Base-by-base conservation (phyloP, 1,284 basidiomycete species). In the Trichosporon ovoides region DNA sequence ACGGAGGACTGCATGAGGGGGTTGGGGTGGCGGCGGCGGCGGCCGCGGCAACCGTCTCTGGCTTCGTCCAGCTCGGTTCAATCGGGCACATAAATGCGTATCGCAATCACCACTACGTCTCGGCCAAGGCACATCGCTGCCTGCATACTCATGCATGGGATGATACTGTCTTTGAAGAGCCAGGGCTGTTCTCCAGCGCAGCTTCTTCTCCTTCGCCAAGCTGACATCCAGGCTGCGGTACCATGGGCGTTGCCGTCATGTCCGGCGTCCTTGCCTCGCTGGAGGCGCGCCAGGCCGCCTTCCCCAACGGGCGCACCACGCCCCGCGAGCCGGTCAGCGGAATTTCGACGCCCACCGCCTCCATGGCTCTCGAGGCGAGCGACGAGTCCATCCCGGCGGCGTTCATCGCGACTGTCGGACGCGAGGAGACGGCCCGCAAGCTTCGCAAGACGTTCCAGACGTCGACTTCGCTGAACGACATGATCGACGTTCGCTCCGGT, bases 181-280 rank as follows among this genome's bases (percentile, higher is more conserved):
- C n/a, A n/a, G n/a, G n/a, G n/a, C n/a, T n/a, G n/a, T n/a, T n/a
- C n/a, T n/a, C n/a, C n/a, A n/a, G n/a, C n/a, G n/a, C n/a, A n/a
- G n/a, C n/a, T n/a, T n/a, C n/a, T n/a, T n/a, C n/a, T n/a, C n/a
- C n/a, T n/a, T n/a, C n/a, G n/a, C n/a, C n/a, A n/a, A 46, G 43
- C 43, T 48, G 16, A 48, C 43, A 58, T 31, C 20, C 54, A 91
- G 93, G 93, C 82, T 98, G 96, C 78, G 96, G 96, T 58, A 98
- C 96, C 7, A 98, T 99, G 96, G 96, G 96, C 58, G 80, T 98
- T 65, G 93, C 96, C 60, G 84, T 99, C 73, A 84, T 96, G 50
- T 96, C 94, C 31, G 96, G 76, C 35, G 74, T 76, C 49, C 66
- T 78, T 53, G 59, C 69, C 34, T 68, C 77, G 20, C 65, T 78